These are phyloP conservation scores for Fusarium sororula DNA, from an alignment of 2,329 filamentous ascomycete genomes.

Conservation along the genomic window DNA sequence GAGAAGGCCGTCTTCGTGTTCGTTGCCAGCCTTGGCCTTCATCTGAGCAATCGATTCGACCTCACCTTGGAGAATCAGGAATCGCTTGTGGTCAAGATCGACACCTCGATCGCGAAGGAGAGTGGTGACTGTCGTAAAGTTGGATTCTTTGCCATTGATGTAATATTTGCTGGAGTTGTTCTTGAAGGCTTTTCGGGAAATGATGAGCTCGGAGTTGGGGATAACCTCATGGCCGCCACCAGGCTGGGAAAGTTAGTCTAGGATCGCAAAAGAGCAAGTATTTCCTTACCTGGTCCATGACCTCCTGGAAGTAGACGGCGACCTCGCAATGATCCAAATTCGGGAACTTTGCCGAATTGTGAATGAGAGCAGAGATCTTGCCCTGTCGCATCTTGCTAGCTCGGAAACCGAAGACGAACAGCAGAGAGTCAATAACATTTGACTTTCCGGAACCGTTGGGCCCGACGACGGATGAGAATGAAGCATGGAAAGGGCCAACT, in stretches of 20 bases:
- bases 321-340: conserved; percentile 93
- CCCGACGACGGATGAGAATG: conserved; percentile 96
- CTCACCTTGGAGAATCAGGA: conserved; percentile 95
- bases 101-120: conserved; percentile 88
- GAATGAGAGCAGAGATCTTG: conserved; percentile 96
- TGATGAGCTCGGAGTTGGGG: conserved; percentile 83
- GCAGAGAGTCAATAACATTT: conserved; percentile 96
- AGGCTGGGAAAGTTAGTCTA: conserved; percentile 60
- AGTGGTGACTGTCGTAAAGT: conserved; percentile 90
- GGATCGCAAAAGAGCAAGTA: fast-evolving
- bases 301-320: conserved; percentile 94
- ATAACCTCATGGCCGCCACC: conserved; percentile 79
- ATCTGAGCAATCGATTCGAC: conserved; percentile 99
- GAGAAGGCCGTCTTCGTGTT: conserved; percentile 94
- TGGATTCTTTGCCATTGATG: conserved; percentile 89
- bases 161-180: conserved; percentile 99
- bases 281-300: conserved; percentile 77
- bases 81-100: conserved; percentile 97
- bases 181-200: conserved; percentile 93
- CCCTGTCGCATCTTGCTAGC: conserved; percentile 99
- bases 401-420: conserved; percentile 99
- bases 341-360: conserved; percentile 90
- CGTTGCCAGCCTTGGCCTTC: conserved; percentile 94
- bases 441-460: conserved; percentile 99
- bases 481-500: conserved; percentile 95